Base-by-base conservation (phyloP, 164 flowering plant species). In the Nymphaea colorata region DNA sequence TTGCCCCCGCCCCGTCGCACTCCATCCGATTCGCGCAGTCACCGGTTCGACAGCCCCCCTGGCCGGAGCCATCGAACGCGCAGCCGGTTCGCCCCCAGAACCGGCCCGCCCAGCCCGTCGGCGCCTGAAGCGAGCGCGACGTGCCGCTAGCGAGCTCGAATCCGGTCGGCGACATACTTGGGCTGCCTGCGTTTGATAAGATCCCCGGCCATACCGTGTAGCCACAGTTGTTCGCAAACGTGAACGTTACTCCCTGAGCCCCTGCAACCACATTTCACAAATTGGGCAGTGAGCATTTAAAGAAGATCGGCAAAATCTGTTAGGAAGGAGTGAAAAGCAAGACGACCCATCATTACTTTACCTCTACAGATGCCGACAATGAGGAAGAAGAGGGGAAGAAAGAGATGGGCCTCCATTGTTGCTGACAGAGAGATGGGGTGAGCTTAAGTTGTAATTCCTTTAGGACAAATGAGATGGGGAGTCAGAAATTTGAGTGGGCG, bases 11-110 rank as follows among this genome's bases (percentile, higher is more conserved):
- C 4, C 98, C 97, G 68, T 84, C 81, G 80, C 98, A 93, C 62
- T 86, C 90, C 0, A 84, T 8, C 44, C 76, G 69, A 62, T 84
- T 82, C 41, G 97, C 89, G 69, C 97, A 91, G 76, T 87, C 97
- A 4, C 82, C 98, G 5, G 96, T 89, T 66, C 83, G 42, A 71
- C 98, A 93, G 17, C 79, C 47, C 10, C 90, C 90, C 12, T 68
- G 74, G 10, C 84, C 86, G 0, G 85, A 76, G 18, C 66, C 66
- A 71, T 87, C 89, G 76, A 86, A 86, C 5, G 65, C 74, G 82
- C 98, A 93, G 57, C 88, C 89, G 10, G 92, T 89, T 67, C 98
- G 72, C 61, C 82, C 97, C 98, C 96, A 90, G 81, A 90, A 87
- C 2, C 96, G 80, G 57, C 96, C 98, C 4, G 97, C 85, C 98